Conservation (phyloP, 2,329 filamentous ascomycete species). For the Cercospora sojina region DNA sequence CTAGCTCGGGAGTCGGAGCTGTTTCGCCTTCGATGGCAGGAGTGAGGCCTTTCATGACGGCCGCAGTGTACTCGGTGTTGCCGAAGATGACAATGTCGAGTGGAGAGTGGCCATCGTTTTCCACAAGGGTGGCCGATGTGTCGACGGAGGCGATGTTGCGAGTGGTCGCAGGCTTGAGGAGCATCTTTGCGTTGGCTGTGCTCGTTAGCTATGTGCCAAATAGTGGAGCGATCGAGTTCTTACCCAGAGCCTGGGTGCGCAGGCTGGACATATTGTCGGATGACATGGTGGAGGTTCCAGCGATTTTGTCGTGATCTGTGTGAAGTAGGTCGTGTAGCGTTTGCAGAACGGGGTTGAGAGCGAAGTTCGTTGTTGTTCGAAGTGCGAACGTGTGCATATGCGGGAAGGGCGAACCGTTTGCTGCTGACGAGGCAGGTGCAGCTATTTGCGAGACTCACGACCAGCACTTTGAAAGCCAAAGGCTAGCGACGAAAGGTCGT, state of each 20-base stretch:
- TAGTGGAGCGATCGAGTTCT: not conserved
- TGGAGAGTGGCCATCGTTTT: not conserved
- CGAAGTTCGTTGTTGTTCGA: not conserved
- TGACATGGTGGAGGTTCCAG: conserved; percentile 12
- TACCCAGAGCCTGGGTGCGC: conserved; percentile 27
- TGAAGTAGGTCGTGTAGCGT: not conserved
- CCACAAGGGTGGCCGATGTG: conserved; percentile 12
- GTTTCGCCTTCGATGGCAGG: conserved; percentile 30
- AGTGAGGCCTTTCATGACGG: conserved; percentile 24
- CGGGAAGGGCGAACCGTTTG: not conserved
- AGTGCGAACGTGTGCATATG: not conserved
- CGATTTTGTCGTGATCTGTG: conserved; percentile 1
- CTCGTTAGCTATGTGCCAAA: conserved; percentile 4
- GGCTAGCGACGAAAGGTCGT: not conserved
- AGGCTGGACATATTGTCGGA: conserved; percentile 21
- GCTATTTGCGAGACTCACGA: not conserved
- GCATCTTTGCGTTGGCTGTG: conserved; percentile 28
- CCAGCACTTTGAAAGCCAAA: not conserved
- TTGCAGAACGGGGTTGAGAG: not conserved
- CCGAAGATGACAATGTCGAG: conserved; percentile 30
- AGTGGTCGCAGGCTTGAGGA: conserved; percentile 17
- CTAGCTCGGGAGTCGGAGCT: conserved; percentile 22
- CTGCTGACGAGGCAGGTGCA: not conserved
- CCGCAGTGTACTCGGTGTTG: conserved; percentile 22
- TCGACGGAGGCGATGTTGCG: conserved; percentile 6